Evolutionary conservation across 495 filamentous ascomycete species (phyloP), one percentile per base, ranked within the genome.

Genomic region (Talaromyces adpressus): DNA sequence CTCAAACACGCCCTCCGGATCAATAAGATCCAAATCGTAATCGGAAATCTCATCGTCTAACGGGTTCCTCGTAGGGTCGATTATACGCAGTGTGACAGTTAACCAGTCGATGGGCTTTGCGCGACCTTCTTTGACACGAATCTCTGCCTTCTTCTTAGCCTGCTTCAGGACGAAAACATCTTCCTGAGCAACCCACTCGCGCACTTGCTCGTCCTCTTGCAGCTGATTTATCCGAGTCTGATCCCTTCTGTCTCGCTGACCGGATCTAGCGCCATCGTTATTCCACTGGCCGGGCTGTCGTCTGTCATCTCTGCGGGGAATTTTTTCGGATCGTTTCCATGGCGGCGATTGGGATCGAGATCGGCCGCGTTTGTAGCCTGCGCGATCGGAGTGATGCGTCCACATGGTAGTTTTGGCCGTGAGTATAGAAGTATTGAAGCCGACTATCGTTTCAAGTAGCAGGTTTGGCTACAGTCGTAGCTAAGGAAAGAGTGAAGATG

Each of bases 121-220:
- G 63, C 94, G 86, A 14, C 89, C 90, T 73, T 95, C 93, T 66
- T 92, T 90, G n/a, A 98, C 92, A 6, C 94, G 87, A 62, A 99
- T 96, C 68, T 92, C 91, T 41, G 94, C 93, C 79, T 97, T 98
- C 79, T 95, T 98, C 78, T 97, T 98, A 27, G 94, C 89, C 73
- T 99, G 94, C 73, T 93, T 92, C 66, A 99, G 79, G 22, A 99
- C 94, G 70, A 99, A 99, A 60, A 89, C 84, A 76, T 98, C 94
- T 74, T 99, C 94, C 70, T 94, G 90, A 59, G 93, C 88, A 23
- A 99, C 88, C 84, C 95, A 99, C 68, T 87, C 81, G 45, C 87
- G 82, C 67, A 85, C 89, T 66, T 91, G 91, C 71, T 93, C 87
- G 61, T 91, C 90, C 69, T 89, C 86, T 67, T 87, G 83, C 4